Conservation (phyloP, 2,329 filamentous ascomycete genomes). For the Sarocladium brachiariae region DNA sequence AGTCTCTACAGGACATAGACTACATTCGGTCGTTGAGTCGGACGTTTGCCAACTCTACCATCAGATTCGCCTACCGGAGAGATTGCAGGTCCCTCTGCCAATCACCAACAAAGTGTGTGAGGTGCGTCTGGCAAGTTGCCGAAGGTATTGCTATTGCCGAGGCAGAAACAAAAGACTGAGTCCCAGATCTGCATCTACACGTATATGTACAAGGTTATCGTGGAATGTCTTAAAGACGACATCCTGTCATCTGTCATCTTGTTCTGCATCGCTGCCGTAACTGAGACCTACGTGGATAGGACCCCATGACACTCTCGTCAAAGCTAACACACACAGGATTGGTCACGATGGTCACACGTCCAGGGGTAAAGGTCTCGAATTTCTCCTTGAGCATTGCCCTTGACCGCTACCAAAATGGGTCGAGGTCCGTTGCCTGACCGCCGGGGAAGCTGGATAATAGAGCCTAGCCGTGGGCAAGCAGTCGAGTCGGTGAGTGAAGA, state of each 20-base stretch:
- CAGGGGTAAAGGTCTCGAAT: constrained; percentile 4
- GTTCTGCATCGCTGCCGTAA: not conserved
- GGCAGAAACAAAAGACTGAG: no score
- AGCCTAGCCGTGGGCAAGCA: not conserved
- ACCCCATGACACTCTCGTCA: not conserved
- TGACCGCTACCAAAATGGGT: constrained; percentile 3
- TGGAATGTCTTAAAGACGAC: no score
- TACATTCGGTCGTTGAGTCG: no score
- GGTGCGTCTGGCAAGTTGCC: no score
- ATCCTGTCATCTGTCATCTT: not conserved
- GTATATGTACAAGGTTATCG: no score
- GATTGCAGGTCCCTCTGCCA: no score
- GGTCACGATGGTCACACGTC: constrained; percentile 4
- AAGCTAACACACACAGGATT: not conserved
- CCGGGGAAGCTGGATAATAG: not conserved
- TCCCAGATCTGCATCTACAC: no score
- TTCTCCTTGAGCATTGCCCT: not conserved
- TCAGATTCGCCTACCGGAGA: no score
- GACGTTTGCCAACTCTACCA: no score
- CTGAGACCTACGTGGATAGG: not conserved
- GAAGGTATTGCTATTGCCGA: no score
- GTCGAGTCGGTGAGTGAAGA: not conserved
- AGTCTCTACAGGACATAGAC: no score
- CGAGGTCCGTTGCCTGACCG: not conserved
- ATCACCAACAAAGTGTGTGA: no score